These are phyloP conservation scores for Lecanicillium sp. DNA, from an alignment of 2,329 filamentous ascomycete genomes.

Conservation along the genomic window DNA sequence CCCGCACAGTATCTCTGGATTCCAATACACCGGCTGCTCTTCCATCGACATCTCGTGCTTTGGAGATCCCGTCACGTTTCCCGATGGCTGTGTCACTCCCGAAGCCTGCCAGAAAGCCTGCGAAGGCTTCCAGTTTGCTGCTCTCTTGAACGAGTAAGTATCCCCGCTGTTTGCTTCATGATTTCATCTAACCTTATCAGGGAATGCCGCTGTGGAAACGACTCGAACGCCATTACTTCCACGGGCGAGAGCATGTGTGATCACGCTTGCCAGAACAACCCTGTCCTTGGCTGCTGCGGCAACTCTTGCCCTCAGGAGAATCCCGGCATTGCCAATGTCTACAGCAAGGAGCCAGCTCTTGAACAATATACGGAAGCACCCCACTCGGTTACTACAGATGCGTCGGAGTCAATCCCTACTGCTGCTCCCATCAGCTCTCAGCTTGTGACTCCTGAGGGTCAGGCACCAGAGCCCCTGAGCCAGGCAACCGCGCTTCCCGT, in stretches of 20 bases:
- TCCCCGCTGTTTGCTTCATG: background rate
- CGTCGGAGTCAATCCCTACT: slow-evolving; percentile 10
- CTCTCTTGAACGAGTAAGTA: slow-evolving; percentile 27
- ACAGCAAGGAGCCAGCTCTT: slow-evolving; percentile 16
- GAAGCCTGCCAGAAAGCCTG: slow-evolving; percentile 26
- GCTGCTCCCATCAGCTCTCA: slow-evolving; percentile 7
- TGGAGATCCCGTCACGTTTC: slow-evolving; percentile 19
- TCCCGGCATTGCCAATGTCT: slow-evolving; percentile 28
- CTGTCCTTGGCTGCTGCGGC: slow-evolving; percentile 28
- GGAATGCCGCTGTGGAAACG: slow-evolving; percentile 31
- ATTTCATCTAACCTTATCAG: slow-evolving; percentile 18
- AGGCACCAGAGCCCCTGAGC: slow-evolving; percentile 7
- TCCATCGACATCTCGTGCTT: slow-evolving; percentile 24
- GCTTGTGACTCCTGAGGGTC: slow-evolving; percentile 2
- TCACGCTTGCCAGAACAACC: slow-evolving; percentile 24
- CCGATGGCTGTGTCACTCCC: slow-evolving; percentile 20
- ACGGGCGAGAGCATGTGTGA: slow-evolving; percentile 27
- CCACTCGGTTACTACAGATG: slow-evolving; percentile 1
- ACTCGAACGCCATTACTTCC: slow-evolving; percentile 23
- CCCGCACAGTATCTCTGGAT: slow-evolving; percentile 18
- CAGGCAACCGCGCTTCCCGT: background rate
- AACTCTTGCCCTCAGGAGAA: slow-evolving; percentile 24
- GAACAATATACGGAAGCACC: slow-evolving; percentile 12
- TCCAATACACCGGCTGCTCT: slow-evolving; percentile 24
- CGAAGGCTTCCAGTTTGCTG: slow-evolving; percentile 24